Conservation (phyloP, 805 yeast species). For the Pichia exigua region DNA sequence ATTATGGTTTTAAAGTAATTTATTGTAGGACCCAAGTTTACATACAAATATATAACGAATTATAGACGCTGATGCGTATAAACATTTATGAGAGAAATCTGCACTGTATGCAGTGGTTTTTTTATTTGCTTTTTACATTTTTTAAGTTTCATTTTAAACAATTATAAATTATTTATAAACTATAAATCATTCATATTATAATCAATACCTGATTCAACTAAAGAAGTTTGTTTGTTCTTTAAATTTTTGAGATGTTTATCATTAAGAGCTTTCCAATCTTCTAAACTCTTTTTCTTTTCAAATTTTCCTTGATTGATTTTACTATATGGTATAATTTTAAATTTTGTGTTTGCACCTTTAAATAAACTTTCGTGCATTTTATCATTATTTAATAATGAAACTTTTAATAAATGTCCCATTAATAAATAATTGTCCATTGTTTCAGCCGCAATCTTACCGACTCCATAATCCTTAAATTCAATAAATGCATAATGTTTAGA, state of each 20-base stretch:
- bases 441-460: slow-evolving; percentile 84
- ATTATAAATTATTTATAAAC: not conserved
- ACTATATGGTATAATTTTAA: slow-evolving; percentile 52
- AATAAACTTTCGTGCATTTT: slow-evolving; percentile 52
- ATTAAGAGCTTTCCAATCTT: slow-evolving; percentile 48
- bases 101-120: too few relatives aligned
- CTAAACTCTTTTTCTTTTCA: slow-evolving; percentile 50
- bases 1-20: too few relatives aligned
- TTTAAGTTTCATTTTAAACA: slow-evolving; percentile 3
- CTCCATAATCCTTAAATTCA: slow-evolving; percentile 67
- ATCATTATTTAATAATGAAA: slow-evolving; percentile 46
- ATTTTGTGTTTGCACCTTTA: slow-evolving; percentile 46
- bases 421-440: slow-evolving; percentile 92
- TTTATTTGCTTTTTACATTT: too few relatives aligned
- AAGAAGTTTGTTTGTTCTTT: slow-evolving; percentile 38
- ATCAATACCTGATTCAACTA: slow-evolving; percentile 53
- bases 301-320: slow-evolving; percentile 44
- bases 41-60: too few relatives aligned
- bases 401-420: slow-evolving; percentile 77
- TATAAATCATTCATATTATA: slow-evolving; percentile 29
- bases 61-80: too few relatives aligned
- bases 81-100: too few relatives aligned
- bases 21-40: too few relatives aligned
- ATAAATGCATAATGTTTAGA: slow-evolving; percentile 89
- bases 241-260: slow-evolving; percentile 36